Evolutionary conservation across 2,329 filamentous ascomycete genomes (phyloP).

Genomic region (Domatiomyces catenatus): DNA sequence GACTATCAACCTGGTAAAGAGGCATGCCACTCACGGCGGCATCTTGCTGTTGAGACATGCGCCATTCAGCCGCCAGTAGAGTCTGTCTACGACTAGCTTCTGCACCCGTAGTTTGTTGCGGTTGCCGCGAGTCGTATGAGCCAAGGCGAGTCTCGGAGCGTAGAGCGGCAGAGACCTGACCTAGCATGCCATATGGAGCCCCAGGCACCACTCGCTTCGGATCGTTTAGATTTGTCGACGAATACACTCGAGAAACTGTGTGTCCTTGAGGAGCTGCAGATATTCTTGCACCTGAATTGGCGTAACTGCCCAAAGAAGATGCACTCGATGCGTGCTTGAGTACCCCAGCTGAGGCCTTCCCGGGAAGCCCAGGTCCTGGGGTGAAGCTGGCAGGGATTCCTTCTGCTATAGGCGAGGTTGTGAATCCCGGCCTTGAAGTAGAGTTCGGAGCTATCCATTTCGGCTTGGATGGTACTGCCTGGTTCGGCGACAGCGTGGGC

Average conservation of each 20-base stretch:
- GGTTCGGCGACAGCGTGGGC: neutral
- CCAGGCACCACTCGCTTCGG: neutral
- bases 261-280: neutral
- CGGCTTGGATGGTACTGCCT: neutral
- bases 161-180: slow-evolving; percentile 29
- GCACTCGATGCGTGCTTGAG: neutral
- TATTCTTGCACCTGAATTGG: neutral
- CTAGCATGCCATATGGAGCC: slow-evolving; percentile 6
- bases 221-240: neutral
- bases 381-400: neutral
- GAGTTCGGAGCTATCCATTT: neutral
- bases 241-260: neutral
- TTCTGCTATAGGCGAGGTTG: neutral
- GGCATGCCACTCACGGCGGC: slow-evolving; percentile 20
- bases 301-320: neutral
- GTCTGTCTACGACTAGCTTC: slow-evolving; percentile 27
- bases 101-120: slow-evolving; percentile 4
- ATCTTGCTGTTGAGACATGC: slow-evolving; percentile 50
- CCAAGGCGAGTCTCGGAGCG: slow-evolving; percentile 36
- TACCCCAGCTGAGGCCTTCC: neutral
- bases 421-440: neutral
- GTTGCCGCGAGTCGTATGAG: slow-evolving; percentile 10
- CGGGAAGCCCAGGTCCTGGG: neutral
- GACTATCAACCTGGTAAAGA: slow-evolving; percentile 23
- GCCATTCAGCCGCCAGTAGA: slow-evolving; percentile 50